Conservation (phyloP, 176 grass and related monocot genomes). For the Bothriochloa decipiens region DNA sequence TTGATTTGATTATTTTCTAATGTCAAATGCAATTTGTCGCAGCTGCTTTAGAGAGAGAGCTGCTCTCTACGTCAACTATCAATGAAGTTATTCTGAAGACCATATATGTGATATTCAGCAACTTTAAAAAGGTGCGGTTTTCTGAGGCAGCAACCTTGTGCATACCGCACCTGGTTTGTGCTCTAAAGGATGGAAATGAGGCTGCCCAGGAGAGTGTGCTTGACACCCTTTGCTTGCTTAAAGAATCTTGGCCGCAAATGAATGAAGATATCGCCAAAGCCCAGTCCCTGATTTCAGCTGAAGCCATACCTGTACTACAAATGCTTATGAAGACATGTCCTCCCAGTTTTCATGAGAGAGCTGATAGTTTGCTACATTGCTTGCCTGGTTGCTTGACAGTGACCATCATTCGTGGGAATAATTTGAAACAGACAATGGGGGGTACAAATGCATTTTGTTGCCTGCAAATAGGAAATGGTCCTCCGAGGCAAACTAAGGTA, state of each 20-base stretch:
- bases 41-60: slow-evolving; percentile 85
- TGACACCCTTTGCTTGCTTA: slow-evolving; percentile 86
- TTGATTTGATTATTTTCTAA: slow-evolving; percentile 33
- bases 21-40: slow-evolving; percentile 44
- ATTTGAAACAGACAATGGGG: slow-evolving; percentile 96
- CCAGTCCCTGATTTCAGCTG: slow-evolving; percentile 89
- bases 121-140: slow-evolving; percentile 88
- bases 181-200: slow-evolving; percentile 79
- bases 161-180: slow-evolving; percentile 88
- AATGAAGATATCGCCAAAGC: slow-evolving; percentile 94
- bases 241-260: slow-evolving; percentile 94
- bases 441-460: slow-evolving; percentile 95
- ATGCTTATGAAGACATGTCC: slow-evolving; percentile 93
- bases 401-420: slow-evolving; percentile 89
- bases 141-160: slow-evolving; percentile 94
- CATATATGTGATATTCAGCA: slow-evolving; percentile 84
- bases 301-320: slow-evolving; percentile 87
- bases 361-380: slow-evolving; percentile 85
- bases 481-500: slow-evolving; percentile 93
- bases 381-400: slow-evolving; percentile 93
- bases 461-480: slow-evolving; percentile 93
- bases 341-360: slow-evolving; percentile 92
- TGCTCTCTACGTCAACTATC: slow-evolving; percentile 79
- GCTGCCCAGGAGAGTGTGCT: slow-evolving; percentile 86
- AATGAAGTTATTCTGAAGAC: slow-evolving; percentile 85